Base-by-base conservation (phyloP, 495 filamentous ascomycete species). In the Neurospora pannonica region DNA sequence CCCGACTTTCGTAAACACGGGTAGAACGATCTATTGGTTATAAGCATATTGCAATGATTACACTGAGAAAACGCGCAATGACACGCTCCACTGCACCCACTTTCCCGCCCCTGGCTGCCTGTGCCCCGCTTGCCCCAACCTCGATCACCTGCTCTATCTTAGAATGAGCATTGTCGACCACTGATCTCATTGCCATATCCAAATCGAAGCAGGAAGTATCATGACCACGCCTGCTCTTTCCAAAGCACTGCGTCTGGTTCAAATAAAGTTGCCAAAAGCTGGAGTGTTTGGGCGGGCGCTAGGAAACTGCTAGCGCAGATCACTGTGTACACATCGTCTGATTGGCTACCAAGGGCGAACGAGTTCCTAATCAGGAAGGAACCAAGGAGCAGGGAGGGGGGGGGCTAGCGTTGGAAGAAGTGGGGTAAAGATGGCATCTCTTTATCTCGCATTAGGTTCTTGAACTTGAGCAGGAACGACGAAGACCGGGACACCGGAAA, bases 341-440 rank as follows among this genome's bases (percentile, higher is more conserved):
- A 79, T 79, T 70, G 78, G 78, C 67, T 74, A 43, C 19, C 54
- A 5, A n/a, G 21, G 73, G 39, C 70, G 28, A 37, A 21, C 38
- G 60, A 73, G 71, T 78, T 79, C 78, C 78, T 74, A 78, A 79
- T 78, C 74, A 70, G 78, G 78, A 72, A 78, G 78, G 78, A 75
- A 71, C 54, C 54, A 42, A 15, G 36, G 31, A 70, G 40, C 77
- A 62, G 28, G 54, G 54, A 34, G 6, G 5, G 6, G 9, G 9
- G 54, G 21, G 54, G 54, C 15, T 34, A 31, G 54, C 24, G 7
- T 4, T 34, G 13, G 2, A 19, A 2, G 54, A 34, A 62, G 54
- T 34, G 54, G 54, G 54, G 13, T 54, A 0, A 2, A 7, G 5
- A 62, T 9, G 6, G 54, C 54, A 67, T 67, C 15, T 67, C 5